Evolutionary conservation across 345 rosid species (phyloP).

Genomic region (Salix caprea): DNA sequence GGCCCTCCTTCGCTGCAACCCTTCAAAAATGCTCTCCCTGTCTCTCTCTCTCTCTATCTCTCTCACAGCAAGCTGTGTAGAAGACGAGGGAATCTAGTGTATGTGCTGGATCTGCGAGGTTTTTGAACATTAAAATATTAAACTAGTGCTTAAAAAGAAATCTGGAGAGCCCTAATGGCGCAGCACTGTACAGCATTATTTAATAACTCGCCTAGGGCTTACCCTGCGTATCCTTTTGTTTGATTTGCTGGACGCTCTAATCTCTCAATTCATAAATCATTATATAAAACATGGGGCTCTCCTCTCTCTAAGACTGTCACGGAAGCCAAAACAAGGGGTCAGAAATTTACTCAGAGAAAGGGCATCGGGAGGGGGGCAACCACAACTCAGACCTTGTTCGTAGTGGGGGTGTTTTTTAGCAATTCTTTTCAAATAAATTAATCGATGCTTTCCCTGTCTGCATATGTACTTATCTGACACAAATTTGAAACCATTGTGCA

Average conservation of each 20-base stretch:
- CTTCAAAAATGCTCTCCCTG: constrained; percentile 13
- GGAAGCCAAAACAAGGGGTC: constrained; percentile 34
- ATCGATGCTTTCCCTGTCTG: background rate
- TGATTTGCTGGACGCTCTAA: constrained; percentile 28
- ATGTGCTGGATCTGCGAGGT: constrained; percentile 56
- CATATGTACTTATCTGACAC: constrained; percentile 30
- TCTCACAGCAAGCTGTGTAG: constrained; percentile 41
- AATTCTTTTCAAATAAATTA: background rate
- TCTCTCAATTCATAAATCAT: background rate
- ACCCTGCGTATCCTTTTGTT: constrained; percentile 46
- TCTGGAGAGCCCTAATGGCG: constrained; percentile 31
- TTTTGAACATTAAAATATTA: constrained; percentile 29
- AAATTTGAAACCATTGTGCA: constrained; percentile 36
- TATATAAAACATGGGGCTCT: constrained; percentile 11
- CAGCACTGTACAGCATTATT: background rate
- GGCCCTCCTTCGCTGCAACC: constrained; percentile 9
- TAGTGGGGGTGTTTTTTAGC: background rate
- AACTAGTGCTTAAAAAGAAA: constrained; percentile 47
- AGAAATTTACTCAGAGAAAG: constrained; percentile 27
- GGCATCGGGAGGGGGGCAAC: constrained; percentile 43
- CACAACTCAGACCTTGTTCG: constrained; percentile 18
- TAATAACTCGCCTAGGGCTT: constrained; percentile 27
- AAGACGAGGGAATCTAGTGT: constrained; percentile 39
- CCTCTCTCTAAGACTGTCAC: constrained; percentile 24
- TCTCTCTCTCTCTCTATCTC: constrained; percentile 23